phyloP scores from a whole-genome alignment of 306 rosid genomes.

The Canavalia ensiformis region DNA sequence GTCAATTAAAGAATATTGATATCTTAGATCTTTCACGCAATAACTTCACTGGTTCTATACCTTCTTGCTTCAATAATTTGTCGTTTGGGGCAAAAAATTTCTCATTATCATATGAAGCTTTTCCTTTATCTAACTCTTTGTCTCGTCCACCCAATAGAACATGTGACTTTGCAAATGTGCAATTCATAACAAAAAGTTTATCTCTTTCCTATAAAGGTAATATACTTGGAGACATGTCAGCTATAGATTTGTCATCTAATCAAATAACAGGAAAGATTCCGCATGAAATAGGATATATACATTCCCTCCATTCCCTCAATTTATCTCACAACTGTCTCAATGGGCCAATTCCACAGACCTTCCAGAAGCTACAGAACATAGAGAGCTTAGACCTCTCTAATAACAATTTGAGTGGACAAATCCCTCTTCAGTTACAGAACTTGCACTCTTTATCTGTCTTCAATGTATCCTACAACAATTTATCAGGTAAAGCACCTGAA shows the following conservation, averaged over 20 bases:
- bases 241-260: constrained; percentile 45
- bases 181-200: constrained; percentile 1
- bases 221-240: not conserved
- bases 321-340: constrained; percentile 40
- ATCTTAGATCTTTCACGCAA: constrained; percentile 29
- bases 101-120: not conserved
- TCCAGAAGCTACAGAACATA: not conserved
- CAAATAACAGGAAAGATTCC: constrained; percentile 36
- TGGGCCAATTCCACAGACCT: constrained; percentile 33
- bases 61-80: not conserved
- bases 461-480: constrained; percentile 45
- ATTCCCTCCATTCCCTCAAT: constrained; percentile 5
- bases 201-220: not conserved
- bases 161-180: not conserved
- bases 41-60: constrained; percentile 19
- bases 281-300: not conserved
- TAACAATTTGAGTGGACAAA: constrained; percentile 40
- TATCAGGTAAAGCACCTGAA: constrained; percentile 5
- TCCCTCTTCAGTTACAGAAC: constrained; percentile 26
- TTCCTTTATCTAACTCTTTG: no score
- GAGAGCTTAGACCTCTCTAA: constrained; percentile 50
- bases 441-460: constrained; percentile 1
- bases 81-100: not conserved
- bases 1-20: not conserved
- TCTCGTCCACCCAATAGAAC: not conserved